These are phyloP conservation scores for Gossypioides kirkii DNA, from an alignment of 345 rosid genomes.

Conservation along the genomic window DNA sequence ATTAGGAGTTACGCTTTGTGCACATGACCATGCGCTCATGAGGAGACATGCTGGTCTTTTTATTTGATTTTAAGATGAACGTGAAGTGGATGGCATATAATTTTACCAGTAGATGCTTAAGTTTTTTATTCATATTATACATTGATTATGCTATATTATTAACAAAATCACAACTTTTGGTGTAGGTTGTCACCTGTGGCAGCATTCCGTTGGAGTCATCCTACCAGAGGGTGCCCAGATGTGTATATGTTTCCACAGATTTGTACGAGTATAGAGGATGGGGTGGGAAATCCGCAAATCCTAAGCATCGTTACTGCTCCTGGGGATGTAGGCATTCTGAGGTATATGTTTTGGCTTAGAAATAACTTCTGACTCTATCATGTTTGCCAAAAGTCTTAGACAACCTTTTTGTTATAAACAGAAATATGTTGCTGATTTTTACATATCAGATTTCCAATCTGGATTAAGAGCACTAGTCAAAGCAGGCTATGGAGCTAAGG, in stretches of 20 bases:
- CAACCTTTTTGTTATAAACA: constrained; percentile 30
- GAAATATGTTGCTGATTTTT: constrained; percentile 85
- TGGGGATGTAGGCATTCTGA: constrained; percentile 89
- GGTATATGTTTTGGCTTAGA: constrained; percentile 33
- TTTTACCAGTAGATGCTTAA: too few relatives aligned
- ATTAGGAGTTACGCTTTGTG: background rate
- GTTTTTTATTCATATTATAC: too few relatives aligned
- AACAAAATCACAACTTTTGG: background rate
- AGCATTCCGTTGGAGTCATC: constrained; percentile 86
- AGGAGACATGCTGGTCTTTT: background rate
- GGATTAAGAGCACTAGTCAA: constrained; percentile 88
- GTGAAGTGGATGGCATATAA: too few relatives aligned
- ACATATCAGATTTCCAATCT: constrained; percentile 87
- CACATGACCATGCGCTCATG: background rate
- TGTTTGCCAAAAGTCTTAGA: background rate
- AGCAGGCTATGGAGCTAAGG: constrained; percentile 90
- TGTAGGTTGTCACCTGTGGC: constrained; percentile 95
- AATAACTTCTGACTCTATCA: background rate
- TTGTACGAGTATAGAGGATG: constrained; percentile 70
- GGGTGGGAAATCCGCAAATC: constrained; percentile 68
- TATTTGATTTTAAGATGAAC: too few relatives aligned
- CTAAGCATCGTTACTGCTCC: constrained; percentile 70
- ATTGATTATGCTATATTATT: too few relatives aligned
- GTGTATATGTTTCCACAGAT: constrained; percentile 79
- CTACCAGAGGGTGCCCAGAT: constrained; percentile 74